These are phyloP conservation scores for Tremellales sp. DNA, from an alignment of 1,284 basidiomycete species.

Conservation along the genomic window DNA sequence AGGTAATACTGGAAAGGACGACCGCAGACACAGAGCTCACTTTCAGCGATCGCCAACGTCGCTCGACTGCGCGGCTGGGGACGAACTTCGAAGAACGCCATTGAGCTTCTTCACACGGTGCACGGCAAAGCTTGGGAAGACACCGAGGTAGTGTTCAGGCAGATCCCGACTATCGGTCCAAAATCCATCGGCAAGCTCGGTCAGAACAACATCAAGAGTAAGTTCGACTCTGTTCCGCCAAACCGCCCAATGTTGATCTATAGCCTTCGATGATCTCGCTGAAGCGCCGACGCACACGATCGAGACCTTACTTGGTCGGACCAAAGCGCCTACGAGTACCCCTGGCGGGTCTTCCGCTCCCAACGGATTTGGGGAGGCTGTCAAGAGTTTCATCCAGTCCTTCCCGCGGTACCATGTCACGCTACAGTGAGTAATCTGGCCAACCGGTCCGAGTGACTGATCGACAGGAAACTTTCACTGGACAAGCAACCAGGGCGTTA, in stretches of 20 bases:
- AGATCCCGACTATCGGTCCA: constrained; percentile 38
- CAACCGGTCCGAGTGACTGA: no score
- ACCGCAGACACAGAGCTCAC: neutral
- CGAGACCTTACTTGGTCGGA: constrained; percentile 25
- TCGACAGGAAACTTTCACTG: no score
- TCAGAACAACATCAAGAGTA: constrained; percentile 19
- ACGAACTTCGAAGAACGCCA: constrained; percentile 18
- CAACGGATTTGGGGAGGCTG: constrained; percentile 7
- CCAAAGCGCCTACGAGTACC: constrained; percentile 18
- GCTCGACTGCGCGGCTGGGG: constrained; percentile 21
- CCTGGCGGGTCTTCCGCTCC: neutral
- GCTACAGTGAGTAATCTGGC: neutral
- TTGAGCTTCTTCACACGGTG: constrained; percentile 32
- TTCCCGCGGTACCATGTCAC: neutral
- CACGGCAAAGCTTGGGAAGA: constrained; percentile 46
- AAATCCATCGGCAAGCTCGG: constrained; percentile 36
- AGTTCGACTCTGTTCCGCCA: no score
- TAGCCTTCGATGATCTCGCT: constrained; percentile 25
- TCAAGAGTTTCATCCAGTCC: constrained; percentile 4
- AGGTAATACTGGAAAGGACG: constrained; percentile 13
- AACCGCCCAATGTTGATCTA: no score
- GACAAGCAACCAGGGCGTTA: neutral
- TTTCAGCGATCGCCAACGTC: constrained; percentile 33
- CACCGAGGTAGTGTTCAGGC: constrained; percentile 34
- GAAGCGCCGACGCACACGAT: constrained; percentile 15